Base-by-base conservation (phyloP, 805 yeast genomes). In the Alloascoidea hylecoeti region DNA sequence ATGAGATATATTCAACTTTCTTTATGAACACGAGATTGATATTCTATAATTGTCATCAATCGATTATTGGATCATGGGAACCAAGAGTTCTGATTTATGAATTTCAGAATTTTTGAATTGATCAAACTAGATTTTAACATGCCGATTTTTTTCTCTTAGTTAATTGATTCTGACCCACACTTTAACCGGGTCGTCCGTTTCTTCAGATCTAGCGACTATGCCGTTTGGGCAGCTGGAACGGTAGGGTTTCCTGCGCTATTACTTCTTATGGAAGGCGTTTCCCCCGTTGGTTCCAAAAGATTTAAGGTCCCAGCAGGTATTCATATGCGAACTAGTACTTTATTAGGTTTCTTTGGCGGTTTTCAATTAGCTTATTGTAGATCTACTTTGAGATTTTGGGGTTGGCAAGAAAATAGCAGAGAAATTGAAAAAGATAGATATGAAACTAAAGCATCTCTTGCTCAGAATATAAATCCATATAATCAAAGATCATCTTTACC, bases 161-260 rank as follows among this genome's bases (percentile, higher is more conserved):
- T 68, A 39, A 84, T 83, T 49, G 95, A 83, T 53, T 65, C 70
- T 38, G 95, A 83, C 55, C 95, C 95, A 18, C 75, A 75, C 45
- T 80, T 83, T 59, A 51, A 55, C 30, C 67, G 82, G 42, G 94
- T 84, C 18, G 75, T 83, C 12, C 60, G 73, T 35, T 84, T 77
- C 60, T 72, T 82, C 60, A 69, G 95, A 53, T 55, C 70, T 15
- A 63, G 77, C 12, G 95, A 83, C 60, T 72, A 70, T 49, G 68
- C 63, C 4, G 55, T 63, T 15, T 56, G 73, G 66, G 71, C 63
- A 3, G 57, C 57, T 4, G 57, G 66, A 27, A 62, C 77, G 1
- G 67, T 57, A 6, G 61, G 65, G 2, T 72, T 67, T 16, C 82
- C 82, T 3, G 52, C 63, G 15, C 52, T 65, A 17, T 49, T 70